A percentile compares a stretch with the other conserved stretches of the same genome.
Conservation (phyloP, 345 rosid genomes). For the Hevea brasiliensis region DNA sequence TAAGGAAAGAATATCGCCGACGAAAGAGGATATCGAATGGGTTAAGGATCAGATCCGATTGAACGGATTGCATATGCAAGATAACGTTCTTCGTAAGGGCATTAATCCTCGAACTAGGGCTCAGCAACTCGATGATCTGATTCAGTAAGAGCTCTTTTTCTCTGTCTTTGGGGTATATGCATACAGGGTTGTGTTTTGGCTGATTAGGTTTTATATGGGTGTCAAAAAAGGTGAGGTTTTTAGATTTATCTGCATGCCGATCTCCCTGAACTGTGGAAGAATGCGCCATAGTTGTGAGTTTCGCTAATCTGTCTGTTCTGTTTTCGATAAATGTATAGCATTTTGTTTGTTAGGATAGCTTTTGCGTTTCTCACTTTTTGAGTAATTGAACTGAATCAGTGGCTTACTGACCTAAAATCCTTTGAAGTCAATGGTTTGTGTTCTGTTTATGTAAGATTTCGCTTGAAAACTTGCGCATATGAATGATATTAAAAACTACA, state of each 20-base stretch:
- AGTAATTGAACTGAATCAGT: neutral
- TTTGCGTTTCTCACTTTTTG: neutral
- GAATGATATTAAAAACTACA: neutral
- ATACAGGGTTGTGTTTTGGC: neutral
- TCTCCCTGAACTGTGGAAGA: neutral
- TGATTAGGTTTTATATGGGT: neutral
- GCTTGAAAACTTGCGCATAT: neutral
- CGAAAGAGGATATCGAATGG: conserved; percentile 74
- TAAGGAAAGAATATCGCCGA: conserved; percentile 45
- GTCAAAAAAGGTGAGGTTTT: neutral
- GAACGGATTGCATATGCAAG: conserved; percentile 90
- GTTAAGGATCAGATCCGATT: conserved; percentile 74
- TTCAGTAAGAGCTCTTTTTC: conserved; percentile 44
- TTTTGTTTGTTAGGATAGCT: neutral
- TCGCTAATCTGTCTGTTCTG: neutral
- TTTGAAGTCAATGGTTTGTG: neutral
- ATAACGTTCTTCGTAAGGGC: conserved; percentile 87
- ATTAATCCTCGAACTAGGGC: conserved; percentile 93
- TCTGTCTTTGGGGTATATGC: neutral
- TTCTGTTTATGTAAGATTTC: too few species aligned
- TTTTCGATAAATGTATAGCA: neutral
- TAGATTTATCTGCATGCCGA: neutral
- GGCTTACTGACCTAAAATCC: neutral
- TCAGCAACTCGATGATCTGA: conserved; percentile 85
- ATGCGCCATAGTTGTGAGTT: neutral